These are phyloP conservation scores for Graphilbum fragrans DNA, from an alignment of 2,329 filamentous ascomycete genomes.

Conservation along the genomic window DNA sequence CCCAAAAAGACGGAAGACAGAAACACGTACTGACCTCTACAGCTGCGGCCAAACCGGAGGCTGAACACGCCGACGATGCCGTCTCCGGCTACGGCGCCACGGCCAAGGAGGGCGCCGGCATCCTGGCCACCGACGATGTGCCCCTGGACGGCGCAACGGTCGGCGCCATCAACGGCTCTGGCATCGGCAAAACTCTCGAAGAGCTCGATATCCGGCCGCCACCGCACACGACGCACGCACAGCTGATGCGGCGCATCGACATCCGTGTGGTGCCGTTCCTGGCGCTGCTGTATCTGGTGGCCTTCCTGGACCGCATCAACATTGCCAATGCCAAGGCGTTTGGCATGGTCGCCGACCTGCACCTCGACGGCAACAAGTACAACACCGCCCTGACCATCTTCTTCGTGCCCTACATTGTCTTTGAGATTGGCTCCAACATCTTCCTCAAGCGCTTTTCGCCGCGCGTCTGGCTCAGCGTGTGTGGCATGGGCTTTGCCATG, in stretches of 20 bases:
- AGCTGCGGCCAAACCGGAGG: not conserved
- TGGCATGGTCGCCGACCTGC: conserved; percentile 47
- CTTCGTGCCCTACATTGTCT: conserved; percentile 65
- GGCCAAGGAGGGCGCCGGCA: not conserved
- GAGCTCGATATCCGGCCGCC: conserved; percentile 28
- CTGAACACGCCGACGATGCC: not conserved
- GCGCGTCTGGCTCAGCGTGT: conserved; percentile 65
- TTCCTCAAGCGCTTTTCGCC: conserved; percentile 56
- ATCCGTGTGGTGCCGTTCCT: conserved; percentile 60
- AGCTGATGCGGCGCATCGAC: conserved; percentile 59
- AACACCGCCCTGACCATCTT: conserved; percentile 63
- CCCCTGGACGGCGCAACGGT: not conserved
- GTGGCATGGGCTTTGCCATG: conserved; percentile 57
- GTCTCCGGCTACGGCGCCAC: too few species aligned
- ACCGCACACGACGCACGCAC: conserved; percentile 47
- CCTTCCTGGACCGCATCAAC: conserved; percentile 64
- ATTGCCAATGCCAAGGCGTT: conserved; percentile 68
- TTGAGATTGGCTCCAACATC: conserved; percentile 63
- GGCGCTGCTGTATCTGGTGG: conserved; percentile 58
- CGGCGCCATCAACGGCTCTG: not conserved
- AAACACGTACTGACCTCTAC: too few species aligned
- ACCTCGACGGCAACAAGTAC: conserved; percentile 48
- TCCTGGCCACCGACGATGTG: not conserved
- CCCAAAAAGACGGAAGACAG: too few species aligned
- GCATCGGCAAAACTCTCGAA: conserved; percentile 6